Evolutionary conservation across 768 basidiomycete genomes (phyloP), one percentile per base, ranked within the genome.

Genomic region (Suillus hirtellus): DNA sequence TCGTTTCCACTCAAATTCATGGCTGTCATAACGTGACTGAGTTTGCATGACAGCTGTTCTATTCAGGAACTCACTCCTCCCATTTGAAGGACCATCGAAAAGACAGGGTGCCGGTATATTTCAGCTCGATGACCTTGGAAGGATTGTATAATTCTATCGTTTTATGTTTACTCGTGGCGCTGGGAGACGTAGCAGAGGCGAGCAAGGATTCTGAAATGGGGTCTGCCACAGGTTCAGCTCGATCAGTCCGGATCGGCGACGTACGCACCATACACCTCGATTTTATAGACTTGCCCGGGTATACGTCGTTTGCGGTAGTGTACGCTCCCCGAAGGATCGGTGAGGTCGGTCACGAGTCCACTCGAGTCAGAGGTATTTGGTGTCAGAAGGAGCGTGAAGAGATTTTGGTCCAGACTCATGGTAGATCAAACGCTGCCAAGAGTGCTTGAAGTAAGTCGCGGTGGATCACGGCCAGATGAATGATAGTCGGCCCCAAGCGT

Each of bases 361-460:
- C 80, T 79, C 12, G 84, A 82, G 65, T 87, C 81, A 44, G 86
- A 82, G 63, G 84, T 75, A 71, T 84, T 84, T 6, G 85, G 84
- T 0, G 83, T 82, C 62, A 93, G 76, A 66, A 83, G 75, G 61
- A 95, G 86, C 3, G 93, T 94, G 78, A 94, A 95, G 12, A 95
- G 79, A 72, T 93, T 94, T 74, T 92, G 84, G 74, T 94, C 92
- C 61, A 95, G 79, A 71, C 90, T 91, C 92, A 93, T 93, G 68
- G 60, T 65, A 68, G 44, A 67, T 60, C 17, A 19, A 42, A 17
- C 55, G 27, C 17, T 27, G n/a, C 24, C 15, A 35, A 31, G 40
- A 40, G 17, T 5, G 24, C 24, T 31, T 24, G 11, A 56, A 58
- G 17, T 27, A 11, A 27, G 38, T 58, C 15, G 55, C 2, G 5